Evolutionary conservation across 176 grass and related monocot genomes (phyloP).

Genomic region (Phoenix roebelenii): DNA sequence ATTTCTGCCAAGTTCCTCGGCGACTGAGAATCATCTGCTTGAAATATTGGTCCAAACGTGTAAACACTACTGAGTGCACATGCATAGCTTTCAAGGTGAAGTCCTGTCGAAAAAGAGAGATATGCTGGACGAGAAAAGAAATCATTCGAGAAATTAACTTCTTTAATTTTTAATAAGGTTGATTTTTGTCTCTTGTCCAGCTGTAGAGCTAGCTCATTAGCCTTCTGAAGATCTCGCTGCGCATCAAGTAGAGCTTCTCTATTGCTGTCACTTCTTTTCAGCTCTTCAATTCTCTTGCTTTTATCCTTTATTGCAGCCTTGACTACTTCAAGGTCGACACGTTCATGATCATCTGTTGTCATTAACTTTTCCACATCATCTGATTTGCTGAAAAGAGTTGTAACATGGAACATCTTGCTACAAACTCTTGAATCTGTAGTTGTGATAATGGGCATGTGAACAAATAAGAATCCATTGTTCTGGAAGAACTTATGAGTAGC

Average conservation of each 20-base stretch:
- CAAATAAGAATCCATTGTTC: conserved; percentile 43
- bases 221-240: conserved; percentile 28
- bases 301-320: conserved; percentile 36
- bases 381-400: conserved; percentile 12
- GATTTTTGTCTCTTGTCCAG: conserved; percentile 26
- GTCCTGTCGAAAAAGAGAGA: conserved; percentile 20
- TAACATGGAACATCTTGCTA: conserved; percentile 30
- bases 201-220: conserved; percentile 26
- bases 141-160: conserved; percentile 14
- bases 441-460: conserved; percentile 54
- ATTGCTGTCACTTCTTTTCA: conserved; percentile 51
- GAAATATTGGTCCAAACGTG: conserved; percentile 40
- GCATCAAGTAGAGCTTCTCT: conserved; percentile 38
- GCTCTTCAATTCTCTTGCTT: conserved; percentile 30
- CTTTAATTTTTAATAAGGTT: conserved; percentile 2
- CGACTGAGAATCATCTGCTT: conserved; percentile 17
- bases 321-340: conserved; percentile 27
- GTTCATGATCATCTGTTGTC: background rate
- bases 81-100: conserved; percentile 59
- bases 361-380: background rate
- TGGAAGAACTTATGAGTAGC: conserved; percentile 44
- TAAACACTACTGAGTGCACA: conserved; percentile 51
- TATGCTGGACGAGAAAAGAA: conserved; percentile 31
- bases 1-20: conserved; percentile 31
- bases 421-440: conserved; percentile 13